phyloP scores from a whole-genome alignment of 495 filamentous ascomycete species.

The Lophiostoma macrostomum region DNA sequence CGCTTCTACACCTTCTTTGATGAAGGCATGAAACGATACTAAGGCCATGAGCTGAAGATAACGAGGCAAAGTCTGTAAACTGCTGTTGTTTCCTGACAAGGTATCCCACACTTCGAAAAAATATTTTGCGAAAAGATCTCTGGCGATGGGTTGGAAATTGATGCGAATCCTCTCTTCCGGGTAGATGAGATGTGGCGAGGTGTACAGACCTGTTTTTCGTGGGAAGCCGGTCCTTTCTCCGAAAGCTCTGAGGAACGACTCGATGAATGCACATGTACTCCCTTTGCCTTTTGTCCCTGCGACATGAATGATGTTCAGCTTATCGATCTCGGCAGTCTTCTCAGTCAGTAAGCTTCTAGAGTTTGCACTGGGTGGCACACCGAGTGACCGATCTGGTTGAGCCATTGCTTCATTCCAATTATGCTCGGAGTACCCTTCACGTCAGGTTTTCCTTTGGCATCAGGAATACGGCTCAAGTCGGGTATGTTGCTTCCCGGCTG shows the following conservation, averaged over 20 bases:
- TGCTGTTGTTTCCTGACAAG: not conserved
- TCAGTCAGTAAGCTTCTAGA: not conserved
- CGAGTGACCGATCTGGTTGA: slow-evolving; percentile 20
- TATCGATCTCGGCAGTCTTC: slow-evolving; percentile 14
- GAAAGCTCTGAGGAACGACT: slow-evolving; percentile 42
- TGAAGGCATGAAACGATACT: slow-evolving; percentile 32
- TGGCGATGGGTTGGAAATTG: slow-evolving; percentile 23
- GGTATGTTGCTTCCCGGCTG: not conserved
- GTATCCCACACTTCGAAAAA: slow-evolving; percentile 31
- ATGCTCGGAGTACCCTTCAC: slow-evolving; percentile 22
- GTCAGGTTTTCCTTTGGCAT: not conserved
- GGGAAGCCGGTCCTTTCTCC: slow-evolving; percentile 25
- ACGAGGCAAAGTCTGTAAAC: slow-evolving; percentile 42
- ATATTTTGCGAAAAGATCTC: slow-evolving; percentile 27
- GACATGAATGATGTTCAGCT: slow-evolving; percentile 47
- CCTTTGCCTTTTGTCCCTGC: slow-evolving; percentile 55
- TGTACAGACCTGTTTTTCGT: slow-evolving; percentile 33
- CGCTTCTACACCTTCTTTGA: slow-evolving; percentile 30
- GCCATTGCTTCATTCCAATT: slow-evolving; percentile 29
- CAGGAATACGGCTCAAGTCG: not conserved
- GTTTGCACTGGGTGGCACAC: not conserved
- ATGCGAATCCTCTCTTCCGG: slow-evolving; percentile 33
- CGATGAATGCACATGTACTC: slow-evolving; percentile 49
- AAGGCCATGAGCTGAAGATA: slow-evolving; percentile 51
- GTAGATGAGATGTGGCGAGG: slow-evolving; percentile 31